These are phyloP conservation scores for Nothophaeocryptopus gaeumannii DNA, from an alignment of 2,329 filamentous ascomycete genomes.

Conservation along the genomic window DNA sequence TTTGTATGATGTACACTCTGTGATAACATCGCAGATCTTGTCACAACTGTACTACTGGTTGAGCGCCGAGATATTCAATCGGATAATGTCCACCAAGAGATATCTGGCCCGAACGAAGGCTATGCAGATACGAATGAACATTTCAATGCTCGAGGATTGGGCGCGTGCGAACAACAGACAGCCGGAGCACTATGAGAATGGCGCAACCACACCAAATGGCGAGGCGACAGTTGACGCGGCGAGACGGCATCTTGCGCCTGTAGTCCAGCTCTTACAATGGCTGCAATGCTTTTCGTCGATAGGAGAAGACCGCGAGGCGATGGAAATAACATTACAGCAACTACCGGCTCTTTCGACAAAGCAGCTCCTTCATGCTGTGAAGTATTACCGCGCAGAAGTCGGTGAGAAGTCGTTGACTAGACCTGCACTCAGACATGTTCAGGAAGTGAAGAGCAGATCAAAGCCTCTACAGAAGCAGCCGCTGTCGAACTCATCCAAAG, in stretches of 20 bases:
- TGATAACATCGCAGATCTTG: constrained; percentile 87
- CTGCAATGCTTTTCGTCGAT: constrained; percentile 95
- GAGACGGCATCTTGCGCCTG: constrained; percentile 78
- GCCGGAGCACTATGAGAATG: constrained; percentile 92
- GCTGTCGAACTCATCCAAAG: constrained; percentile 9
- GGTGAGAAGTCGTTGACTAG: constrained; percentile 90
- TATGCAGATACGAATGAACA: constrained; percentile 99
- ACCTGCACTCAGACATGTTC: constrained; percentile 80
- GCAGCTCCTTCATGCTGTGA: constrained; percentile 86
- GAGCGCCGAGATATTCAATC: constrained; percentile 92
- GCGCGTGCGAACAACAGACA: constrained; percentile 88
- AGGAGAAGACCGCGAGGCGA: constrained; percentile 81
- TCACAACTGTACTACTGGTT: constrained; percentile 96
- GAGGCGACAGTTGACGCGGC: constrained; percentile 84
- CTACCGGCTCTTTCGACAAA: constrained; percentile 79
- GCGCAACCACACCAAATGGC: constrained; percentile 78
- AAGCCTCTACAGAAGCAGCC: constrained; percentile 19
- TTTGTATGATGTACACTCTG: constrained; percentile 97
- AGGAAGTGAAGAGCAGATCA: constrained; percentile 66
- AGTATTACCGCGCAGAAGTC: constrained; percentile 90
- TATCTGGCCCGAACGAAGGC: constrained; percentile 95
- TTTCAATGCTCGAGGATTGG: constrained; percentile 94
- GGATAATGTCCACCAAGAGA: constrained; percentile 92
- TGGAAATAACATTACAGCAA: constrained; percentile 86
- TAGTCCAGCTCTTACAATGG: constrained; percentile 95